Evolutionary conservation across 441 rosid species (phyloP).

Genomic region (Corymbia citriodora): DNA sequence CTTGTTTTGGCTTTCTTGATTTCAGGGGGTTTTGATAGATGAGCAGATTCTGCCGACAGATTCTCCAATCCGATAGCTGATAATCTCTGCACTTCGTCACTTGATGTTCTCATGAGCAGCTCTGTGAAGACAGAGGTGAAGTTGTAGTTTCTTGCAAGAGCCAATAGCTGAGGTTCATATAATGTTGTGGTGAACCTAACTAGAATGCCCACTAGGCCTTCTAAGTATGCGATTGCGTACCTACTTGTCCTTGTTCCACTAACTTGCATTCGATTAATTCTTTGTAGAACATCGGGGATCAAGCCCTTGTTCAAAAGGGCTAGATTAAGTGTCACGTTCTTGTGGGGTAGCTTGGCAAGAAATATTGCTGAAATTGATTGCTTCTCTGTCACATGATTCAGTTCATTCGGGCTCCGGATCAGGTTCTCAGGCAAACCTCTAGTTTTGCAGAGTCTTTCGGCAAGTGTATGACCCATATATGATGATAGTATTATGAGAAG

Average conservation of each 20-base stretch:
- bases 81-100: conserved; percentile 78
- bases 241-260: conserved; percentile 60
- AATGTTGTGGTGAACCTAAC: conserved; percentile 87
- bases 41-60: conserved; percentile 64
- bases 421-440: conserved; percentile 77
- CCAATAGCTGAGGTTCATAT: conserved; percentile 60
- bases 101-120: conserved; percentile 64
- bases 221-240: conserved; percentile 61
- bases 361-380: conserved; percentile 73
- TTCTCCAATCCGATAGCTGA: conserved; percentile 83
- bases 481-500: conserved; percentile 60
- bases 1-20: conserved; percentile 32
- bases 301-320: conserved; percentile 46
- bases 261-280: conserved; percentile 46
- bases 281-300: conserved; percentile 50
- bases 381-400: conserved; percentile 54
- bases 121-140: conserved; percentile 71
- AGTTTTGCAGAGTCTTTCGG: conserved; percentile 73
- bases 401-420: conserved; percentile 31
- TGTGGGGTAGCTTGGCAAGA: conserved; percentile 75
- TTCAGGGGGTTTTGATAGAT: conserved; percentile 49
- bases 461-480: conserved; percentile 55
- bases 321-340: conserved; percentile 71
- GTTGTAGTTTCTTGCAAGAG: conserved; percentile 60
- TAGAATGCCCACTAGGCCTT: conserved; percentile 75